phyloP scores from a whole-genome alignment of 2,329 filamentous ascomycete species.

The Fusarium sp. region DNA sequence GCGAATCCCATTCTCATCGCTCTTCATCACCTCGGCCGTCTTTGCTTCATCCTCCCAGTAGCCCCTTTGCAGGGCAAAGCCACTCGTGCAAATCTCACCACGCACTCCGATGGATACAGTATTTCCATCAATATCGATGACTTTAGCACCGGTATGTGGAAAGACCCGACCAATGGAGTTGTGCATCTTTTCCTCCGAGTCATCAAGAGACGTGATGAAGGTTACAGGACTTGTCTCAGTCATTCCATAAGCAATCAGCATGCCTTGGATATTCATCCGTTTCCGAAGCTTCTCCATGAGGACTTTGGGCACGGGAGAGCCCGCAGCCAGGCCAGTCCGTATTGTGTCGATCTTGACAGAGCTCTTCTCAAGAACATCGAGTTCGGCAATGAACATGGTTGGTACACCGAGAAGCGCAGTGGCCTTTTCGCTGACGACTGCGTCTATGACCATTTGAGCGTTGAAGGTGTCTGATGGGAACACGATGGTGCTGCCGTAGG shows the following conservation, averaged over 20 bases:
- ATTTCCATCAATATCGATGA: conserved; percentile 67
- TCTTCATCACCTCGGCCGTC: conserved; percentile 43
- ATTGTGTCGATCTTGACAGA: background rate
- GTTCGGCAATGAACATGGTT: conserved; percentile 77
- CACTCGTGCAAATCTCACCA: conserved; percentile 74
- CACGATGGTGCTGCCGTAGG: conserved; percentile 71
- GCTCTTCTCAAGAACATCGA: conserved; percentile 54
- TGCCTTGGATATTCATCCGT: background rate
- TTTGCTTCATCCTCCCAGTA: conserved; percentile 69
- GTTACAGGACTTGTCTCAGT: conserved; percentile 72
- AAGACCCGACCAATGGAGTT: conserved; percentile 71
- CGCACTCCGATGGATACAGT: conserved; percentile 65
- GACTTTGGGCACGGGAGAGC: background rate
- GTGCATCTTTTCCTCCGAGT: conserved; percentile 72
- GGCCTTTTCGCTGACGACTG: conserved; percentile 62
- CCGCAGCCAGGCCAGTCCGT: background rate
- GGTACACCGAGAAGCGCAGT: conserved; percentile 69
- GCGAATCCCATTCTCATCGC: conserved; percentile 54
- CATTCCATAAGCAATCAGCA: conserved; percentile 65
- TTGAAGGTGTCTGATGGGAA: conserved; percentile 77
- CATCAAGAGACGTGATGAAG: conserved; percentile 74
- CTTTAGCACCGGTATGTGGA: conserved; percentile 71
- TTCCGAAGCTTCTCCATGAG: background rate
- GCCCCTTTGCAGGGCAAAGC: conserved; percentile 68
- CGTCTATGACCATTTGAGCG: conserved; percentile 65